Conservation (phyloP, 768 basidiomycete genomes). For the Sarcodon aspratus region DNA sequence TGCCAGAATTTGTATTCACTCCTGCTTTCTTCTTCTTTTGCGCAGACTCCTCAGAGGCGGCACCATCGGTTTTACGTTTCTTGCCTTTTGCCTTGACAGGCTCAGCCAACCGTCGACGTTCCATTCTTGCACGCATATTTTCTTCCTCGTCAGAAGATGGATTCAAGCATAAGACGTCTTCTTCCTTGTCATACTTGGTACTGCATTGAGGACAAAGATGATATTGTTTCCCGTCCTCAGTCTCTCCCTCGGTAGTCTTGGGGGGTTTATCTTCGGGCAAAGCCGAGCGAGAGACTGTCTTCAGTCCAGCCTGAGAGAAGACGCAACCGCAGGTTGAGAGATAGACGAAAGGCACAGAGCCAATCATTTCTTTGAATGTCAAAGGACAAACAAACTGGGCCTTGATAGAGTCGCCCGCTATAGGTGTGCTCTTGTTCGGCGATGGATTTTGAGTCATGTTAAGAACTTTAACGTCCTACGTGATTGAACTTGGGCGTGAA, state of each 20-base stretch:
- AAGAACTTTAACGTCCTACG: conserved; percentile 77
- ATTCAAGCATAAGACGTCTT: conserved; percentile 57
- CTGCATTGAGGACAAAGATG: conserved; percentile 73
- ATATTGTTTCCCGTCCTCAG: conserved; percentile 22
- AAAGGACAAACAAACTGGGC: conserved; percentile 86
- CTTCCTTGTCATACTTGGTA: conserved; percentile 45
- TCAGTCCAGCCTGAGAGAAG: conserved; percentile 77
- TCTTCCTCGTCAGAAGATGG: conserved; percentile 58
- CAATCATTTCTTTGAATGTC: conserved; percentile 92
- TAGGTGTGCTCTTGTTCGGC: conserved; percentile 10
- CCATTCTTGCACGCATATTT: conserved; percentile 44
- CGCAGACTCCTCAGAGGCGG: conserved; percentile 27
- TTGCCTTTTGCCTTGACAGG: conserved; percentile 44
- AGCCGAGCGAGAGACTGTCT: conserved; percentile 36
- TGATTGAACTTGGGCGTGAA: neutral
- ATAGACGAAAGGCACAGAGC: conserved; percentile 80
- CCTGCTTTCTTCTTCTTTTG: conserved; percentile 28
- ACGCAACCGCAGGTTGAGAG: conserved; percentile 82
- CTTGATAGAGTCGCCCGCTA: neutral
- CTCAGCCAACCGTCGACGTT: conserved; percentile 42
- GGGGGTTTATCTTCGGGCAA: conserved; percentile 12
- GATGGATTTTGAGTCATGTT: conserved; percentile 63
- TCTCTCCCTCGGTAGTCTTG: conserved; percentile 18
- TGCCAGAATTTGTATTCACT: conserved; percentile 38
- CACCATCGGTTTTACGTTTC: conserved; percentile 41